Conservation (phyloP, 805 yeast species). For the Candida ficus region DNA sequence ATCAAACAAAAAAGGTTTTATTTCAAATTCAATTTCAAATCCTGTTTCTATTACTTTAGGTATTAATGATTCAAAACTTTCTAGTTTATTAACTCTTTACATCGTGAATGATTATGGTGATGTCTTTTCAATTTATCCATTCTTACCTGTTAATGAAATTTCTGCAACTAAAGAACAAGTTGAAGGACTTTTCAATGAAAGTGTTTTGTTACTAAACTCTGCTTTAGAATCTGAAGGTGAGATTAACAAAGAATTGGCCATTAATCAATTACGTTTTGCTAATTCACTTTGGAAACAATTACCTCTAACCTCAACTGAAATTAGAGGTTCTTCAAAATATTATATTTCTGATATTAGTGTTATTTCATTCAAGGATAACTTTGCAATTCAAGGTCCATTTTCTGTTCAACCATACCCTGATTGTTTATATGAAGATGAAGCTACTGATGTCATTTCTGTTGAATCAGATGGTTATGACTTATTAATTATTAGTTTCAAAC, state of each 20-base stretch:
- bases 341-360: constrained; percentile 18
- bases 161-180: constrained; percentile 30
- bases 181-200: constrained; percentile 29
- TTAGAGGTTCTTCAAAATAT: constrained; percentile 22
- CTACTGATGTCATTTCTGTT: constrained; percentile 29
- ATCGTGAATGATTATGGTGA: constrained; percentile 53
- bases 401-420: constrained; percentile 50
- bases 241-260: constrained; percentile 6
- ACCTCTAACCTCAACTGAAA: constrained; percentile 12
- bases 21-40: constrained; percentile 15
- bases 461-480: constrained; percentile 26
- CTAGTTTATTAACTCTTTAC: constrained; percentile 49
- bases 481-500: constrained; percentile 22
- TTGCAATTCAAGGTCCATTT: constrained; percentile 48
- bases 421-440: constrained; percentile 41
- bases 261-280: constrained; percentile 34
- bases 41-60: constrained; percentile 25
- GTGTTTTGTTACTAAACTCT: constrained; percentile 25
- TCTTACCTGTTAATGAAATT: constrained; percentile 41
- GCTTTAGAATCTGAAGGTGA: constrained; percentile 16
- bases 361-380: constrained; percentile 1
- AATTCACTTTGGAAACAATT: constrained; percentile 29
- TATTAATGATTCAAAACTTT: constrained; percentile 7
- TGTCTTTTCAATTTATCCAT: constrained; percentile 59
- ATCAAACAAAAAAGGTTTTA: constrained; percentile 15